Conservation (phyloP, 768 basidiomycete genomes). For the Calocybe cyanea region DNA sequence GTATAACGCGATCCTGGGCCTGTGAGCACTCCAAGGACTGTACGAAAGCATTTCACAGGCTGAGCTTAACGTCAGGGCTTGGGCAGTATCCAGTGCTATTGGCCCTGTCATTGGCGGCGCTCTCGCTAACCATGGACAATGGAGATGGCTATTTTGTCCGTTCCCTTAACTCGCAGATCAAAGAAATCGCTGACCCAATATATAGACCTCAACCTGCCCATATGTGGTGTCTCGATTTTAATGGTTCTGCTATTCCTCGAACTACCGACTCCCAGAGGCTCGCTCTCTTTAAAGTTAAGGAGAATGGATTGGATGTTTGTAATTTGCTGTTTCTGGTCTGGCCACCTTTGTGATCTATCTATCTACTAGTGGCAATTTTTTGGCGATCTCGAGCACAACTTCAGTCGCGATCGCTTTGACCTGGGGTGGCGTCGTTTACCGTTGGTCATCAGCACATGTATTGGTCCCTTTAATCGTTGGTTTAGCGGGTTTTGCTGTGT, state of each 20-base stretch:
- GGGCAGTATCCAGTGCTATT: slow-evolving; percentile 30
- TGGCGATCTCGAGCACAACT: slow-evolving; percentile 33
- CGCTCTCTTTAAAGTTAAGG: slow-evolving; percentile 29
- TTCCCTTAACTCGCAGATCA: not conserved
- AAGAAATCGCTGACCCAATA: not conserved
- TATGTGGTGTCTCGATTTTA: slow-evolving; percentile 25
- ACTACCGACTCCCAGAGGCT: slow-evolving; percentile 29
- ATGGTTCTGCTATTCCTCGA: slow-evolving; percentile 27
- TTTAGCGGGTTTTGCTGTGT: slow-evolving; percentile 29
- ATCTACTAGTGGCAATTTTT: slow-evolving; percentile 31
- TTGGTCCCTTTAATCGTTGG: slow-evolving; percentile 43
- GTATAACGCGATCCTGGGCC: slow-evolving; percentile 32
- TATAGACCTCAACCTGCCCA: slow-evolving; percentile 38
- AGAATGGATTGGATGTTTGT: slow-evolving; percentile 42
- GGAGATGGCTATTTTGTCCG: slow-evolving; percentile 42
- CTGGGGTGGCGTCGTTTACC: slow-evolving; percentile 41
- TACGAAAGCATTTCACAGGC: not conserved
- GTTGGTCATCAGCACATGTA: slow-evolving; percentile 38
- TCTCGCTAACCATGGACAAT: slow-evolving; percentile 26
- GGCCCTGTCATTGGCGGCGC: slow-evolving; percentile 34
- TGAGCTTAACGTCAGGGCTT: slow-evolving; percentile 14
- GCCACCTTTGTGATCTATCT: not conserved
- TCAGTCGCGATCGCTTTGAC: slow-evolving; percentile 39
- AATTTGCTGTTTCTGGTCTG: not conserved
- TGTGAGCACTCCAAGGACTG: slow-evolving; percentile 13